These are phyloP conservation scores for Mallotus nudiflorus DNA, from an alignment of 345 rosid genomes.

Conservation along the genomic window DNA sequence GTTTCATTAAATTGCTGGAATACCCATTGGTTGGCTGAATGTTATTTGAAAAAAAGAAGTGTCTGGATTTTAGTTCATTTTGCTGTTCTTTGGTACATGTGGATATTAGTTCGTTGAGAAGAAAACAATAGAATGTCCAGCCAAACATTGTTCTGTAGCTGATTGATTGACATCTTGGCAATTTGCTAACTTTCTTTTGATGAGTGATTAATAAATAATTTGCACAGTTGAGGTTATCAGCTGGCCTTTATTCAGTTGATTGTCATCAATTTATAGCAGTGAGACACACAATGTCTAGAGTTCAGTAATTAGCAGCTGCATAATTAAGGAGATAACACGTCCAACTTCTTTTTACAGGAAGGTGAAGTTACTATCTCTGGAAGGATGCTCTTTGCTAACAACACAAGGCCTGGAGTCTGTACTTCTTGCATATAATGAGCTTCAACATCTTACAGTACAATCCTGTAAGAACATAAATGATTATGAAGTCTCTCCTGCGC, in stretches of 20 bases:
- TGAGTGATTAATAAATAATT: no score
- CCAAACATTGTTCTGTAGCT: no score
- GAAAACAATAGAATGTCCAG: not conserved
- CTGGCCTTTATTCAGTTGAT: not conserved
- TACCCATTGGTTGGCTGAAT: not conserved
- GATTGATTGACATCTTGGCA: no score
- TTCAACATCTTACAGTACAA: conserved; percentile 29
- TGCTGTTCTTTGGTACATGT: not conserved
- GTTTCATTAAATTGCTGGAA: not conserved
- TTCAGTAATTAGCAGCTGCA: not conserved
- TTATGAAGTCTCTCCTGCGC: conserved; percentile 25
- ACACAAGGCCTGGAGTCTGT: conserved; percentile 34
- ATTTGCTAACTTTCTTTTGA: no score
- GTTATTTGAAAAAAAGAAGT: not conserved
- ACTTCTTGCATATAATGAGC: conserved; percentile 26
- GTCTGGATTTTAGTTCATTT: not conserved
- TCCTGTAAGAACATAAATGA: conserved; percentile 32
- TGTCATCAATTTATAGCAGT: not conserved
- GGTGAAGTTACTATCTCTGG: conserved; percentile 23
- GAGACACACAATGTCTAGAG: not conserved
- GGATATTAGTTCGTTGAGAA: not conserved
- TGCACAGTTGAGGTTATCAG: no score
- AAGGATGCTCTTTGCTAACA: conserved; percentile 36
- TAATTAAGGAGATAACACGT: not conserved
- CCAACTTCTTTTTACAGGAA: conserved; percentile 19